Conservation (phyloP, 1,139 yeast species). For the Geotrichum klebahnii region DNA sequence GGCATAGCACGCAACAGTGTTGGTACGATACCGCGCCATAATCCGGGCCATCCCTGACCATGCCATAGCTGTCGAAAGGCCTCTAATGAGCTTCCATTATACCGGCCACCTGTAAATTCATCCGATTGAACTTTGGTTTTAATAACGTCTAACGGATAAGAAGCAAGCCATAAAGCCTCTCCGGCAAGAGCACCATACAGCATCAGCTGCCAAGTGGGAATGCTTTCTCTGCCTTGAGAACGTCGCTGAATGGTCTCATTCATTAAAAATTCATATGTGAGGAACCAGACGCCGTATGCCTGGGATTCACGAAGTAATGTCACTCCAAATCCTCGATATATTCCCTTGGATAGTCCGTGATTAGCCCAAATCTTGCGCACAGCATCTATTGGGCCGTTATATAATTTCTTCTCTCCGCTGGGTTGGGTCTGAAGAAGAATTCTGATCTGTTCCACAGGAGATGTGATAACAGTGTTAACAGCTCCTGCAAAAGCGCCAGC, state of each 20-base stretch:
- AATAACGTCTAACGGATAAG: conserved; percentile 69
- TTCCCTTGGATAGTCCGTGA: conserved; percentile 51
- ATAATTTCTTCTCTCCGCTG: conserved; percentile 47
- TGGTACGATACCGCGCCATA: conserved; percentile 70
- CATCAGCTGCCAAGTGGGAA: conserved; percentile 60
- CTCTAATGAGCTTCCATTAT: conserved; percentile 47
- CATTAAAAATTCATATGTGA: conserved; percentile 63
- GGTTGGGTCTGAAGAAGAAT: conserved; percentile 86
- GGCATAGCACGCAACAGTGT: conserved; percentile 68
- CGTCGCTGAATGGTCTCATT: conserved; percentile 26
- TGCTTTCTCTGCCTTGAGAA: conserved; percentile 45
- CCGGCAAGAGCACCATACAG: conserved; percentile 68
- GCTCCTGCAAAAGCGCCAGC: conserved; percentile 88
- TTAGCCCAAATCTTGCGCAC: conserved; percentile 48
- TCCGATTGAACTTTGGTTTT: conserved; percentile 70
- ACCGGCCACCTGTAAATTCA: conserved; percentile 46
- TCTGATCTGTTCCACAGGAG: conserved; percentile 91
- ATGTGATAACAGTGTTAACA: conserved; percentile 79
- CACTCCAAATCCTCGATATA: conserved; percentile 58
- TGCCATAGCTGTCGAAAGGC: conserved; percentile 49
- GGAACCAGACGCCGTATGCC: conserved; percentile 81
- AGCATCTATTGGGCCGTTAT: conserved; percentile 78
- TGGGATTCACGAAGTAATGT: conserved; percentile 67
- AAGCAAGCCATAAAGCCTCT: conserved; percentile 64
- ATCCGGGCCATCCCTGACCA: conserved; percentile 52